Base-by-base conservation (phyloP, 2,329 filamentous ascomycete genomes). In the Beauveria asiatica region DNA sequence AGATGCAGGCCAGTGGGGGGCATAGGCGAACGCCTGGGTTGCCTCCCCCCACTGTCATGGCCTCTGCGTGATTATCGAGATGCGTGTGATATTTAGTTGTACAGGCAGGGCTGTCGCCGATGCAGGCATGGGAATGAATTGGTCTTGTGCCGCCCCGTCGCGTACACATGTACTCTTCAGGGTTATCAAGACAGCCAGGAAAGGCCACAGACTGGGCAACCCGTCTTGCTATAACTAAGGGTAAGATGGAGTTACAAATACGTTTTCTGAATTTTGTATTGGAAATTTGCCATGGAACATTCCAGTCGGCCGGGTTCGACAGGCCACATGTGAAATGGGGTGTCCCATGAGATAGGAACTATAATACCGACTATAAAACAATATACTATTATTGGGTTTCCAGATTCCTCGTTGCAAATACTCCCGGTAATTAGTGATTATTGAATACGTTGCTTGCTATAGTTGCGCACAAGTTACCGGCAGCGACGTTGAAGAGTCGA, bases 51-150 rank as follows among this genome's bases (percentile, higher is more conserved):
- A 59, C 57, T 27, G 39, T 45, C 25, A 59, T 52, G 49, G 49
- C 48, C 41, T 59, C 39, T 45, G 25, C 48, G 57, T 33, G 11
- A 33, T 33, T 59, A 46, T 59, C 48, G 57, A 59, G 57, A 59
- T 59, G 48, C 48, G 56, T 46, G 37, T 25, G 37, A 21, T 33
- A 44, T n/a, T 11, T 33, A 44, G 23, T 11, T 33, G 30, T 13
- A 25, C 27, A 45, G 39, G 48, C 45, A 59, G 57, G 57, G 57
- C 37, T 59, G 56, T 58, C 11, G 45, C 23, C 56, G 46, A 58
- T 58, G 48, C 48, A 52, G 25, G 27, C 49, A 52, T 48, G 46
- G 48, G 17, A 23, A 11, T 21, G 37, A 23, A 23, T 27, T 13
- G 30, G 7, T 46, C 19, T 8, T 33, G 30, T 13, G 30, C 30